Evolutionary conservation across 2,329 filamentous ascomycete species (phyloP).

Genomic region (Diplodia scrobiculata): DNA sequence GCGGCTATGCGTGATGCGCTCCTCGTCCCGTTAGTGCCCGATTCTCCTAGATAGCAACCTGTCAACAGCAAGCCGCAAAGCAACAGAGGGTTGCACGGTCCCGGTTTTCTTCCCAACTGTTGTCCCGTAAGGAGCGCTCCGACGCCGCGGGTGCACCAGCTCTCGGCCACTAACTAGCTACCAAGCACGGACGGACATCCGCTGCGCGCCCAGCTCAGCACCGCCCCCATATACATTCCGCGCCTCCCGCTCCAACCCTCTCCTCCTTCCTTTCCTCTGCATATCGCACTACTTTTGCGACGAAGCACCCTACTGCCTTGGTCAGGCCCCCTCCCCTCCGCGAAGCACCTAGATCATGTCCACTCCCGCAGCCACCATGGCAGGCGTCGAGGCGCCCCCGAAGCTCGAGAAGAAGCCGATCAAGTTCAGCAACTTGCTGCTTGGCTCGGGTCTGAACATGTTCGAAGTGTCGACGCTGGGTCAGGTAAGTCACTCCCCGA

Average conservation of each 20-base stretch:
- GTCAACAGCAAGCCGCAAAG: slow-evolving; percentile 5
- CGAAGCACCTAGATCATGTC: slow-evolving; percentile 56
- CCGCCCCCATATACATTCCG: slow-evolving; percentile 34
- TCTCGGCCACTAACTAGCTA: slow-evolving; percentile 21
- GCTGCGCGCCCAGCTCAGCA: slow-evolving; percentile 27
- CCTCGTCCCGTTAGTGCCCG: background rate
- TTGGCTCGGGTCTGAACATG: slow-evolving; percentile 91
- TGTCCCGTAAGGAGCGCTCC: slow-evolving; percentile 11
- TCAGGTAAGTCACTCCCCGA: slow-evolving; percentile 53
- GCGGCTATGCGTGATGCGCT: slow-evolving; percentile 16
- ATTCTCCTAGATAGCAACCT: slow-evolving; percentile 1
- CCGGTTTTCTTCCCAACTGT: slow-evolving; percentile 23
- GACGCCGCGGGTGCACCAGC: slow-evolving; percentile 18
- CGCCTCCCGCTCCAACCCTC: slow-evolving; percentile 32
- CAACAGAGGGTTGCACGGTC: slow-evolving; percentile 11
- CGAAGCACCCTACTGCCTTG: slow-evolving; percentile 93
- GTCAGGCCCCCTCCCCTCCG: slow-evolving; percentile 78
- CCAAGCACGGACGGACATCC: slow-evolving; percentile 25
- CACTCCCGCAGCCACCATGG: slow-evolving; percentile 44
- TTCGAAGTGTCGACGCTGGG: slow-evolving; percentile 79
- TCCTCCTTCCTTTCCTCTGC: slow-evolving; percentile 32
- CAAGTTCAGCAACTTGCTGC: slow-evolving; percentile 98
- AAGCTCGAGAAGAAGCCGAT: slow-evolving; percentile 96
- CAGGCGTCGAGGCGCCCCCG: slow-evolving; percentile 56
- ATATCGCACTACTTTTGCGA: slow-evolving; percentile 55